Base-by-base conservation (phyloP, 2,329 filamentous ascomycete genomes). In the Cercospora zeina region DNA sequence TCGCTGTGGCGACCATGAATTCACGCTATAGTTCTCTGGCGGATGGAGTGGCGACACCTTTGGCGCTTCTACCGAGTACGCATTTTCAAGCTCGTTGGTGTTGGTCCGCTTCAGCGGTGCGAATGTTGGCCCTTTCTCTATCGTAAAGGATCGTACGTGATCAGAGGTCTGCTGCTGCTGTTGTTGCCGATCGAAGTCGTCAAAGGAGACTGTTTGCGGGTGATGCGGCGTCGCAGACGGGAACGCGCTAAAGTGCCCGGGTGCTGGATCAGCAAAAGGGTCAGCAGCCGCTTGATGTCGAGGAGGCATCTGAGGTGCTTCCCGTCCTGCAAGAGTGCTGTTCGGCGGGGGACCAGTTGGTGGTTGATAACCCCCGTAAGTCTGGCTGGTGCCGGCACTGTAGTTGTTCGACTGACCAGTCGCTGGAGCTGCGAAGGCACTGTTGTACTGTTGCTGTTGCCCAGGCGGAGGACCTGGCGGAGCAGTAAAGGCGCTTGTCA, bases 221-320 rank as follows among this genome's bases (percentile, higher is more conserved):
- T 64, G 62, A 13, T 59, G 54, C 19, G 36, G 39, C 58, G 55
- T 33, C 16, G 54, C 33, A 36, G 51, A 33, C 37, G 61, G 62
- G 36, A 57, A 59, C 14, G 61, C 56, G n/a, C 65, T 65, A 42
- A 69, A 66, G 53, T 65, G 65, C 24, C 54, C 59, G 9, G 65
- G 63, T 57, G 75, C 71, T 49, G 78, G 77, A 65, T 80, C 78
- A 3, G 74, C 75, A 60, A 80, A 80, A 0, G 78, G 78, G 34
- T 80, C 70, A 50, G 74, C 74, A 24, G 60, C 56, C 45, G 66
- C 53, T 58, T 54, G 59, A 19, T 55, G 61, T 16, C 63, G 58
- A 8, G 45, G 45, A 39, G 42, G 42, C 36, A 63, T 57, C 36
- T 62, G 56, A 14, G 57, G 58, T 24, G 51, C 49, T 51, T 62